Evolutionary conservation across 2,329 filamentous ascomycete genomes (phyloP), one percentile per base, ranked within the genome.

Genomic region (Trichoderma pleuroti): DNA sequence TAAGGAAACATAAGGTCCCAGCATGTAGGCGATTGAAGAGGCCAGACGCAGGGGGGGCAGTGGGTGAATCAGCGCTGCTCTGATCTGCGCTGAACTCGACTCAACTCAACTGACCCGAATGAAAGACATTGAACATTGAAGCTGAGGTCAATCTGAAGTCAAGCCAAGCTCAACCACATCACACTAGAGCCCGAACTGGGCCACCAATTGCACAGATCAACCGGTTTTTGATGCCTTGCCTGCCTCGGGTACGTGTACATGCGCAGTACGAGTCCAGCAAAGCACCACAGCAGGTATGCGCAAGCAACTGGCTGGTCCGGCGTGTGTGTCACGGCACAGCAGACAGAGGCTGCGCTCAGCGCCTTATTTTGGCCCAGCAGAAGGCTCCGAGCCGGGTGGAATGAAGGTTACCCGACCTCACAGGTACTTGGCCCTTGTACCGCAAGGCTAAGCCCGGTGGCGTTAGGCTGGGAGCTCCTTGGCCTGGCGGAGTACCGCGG

Each of bases 391-490:
- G 42, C 62, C 62, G 34, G n/a, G 30, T 60, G 65, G 54, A 68
- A 68, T 68, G 65, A 42, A 68, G 36, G 54, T 18, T 60, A 60
- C 28, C 54, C 65, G 65, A 32, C 54, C 26, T 59, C 49, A 21
- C 54, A 68, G 65, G 28, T 49, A 59, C 65, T 60, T 68, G 54
- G 36, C 54, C 52, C 54, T 60, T 39, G 65, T 59, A 42, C 65
- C 54, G 28, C 32, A n/a, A 42, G 36, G 65, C 65, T 68, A 68
- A 60, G n/a, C 65, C 52, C 57, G 24, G 59, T 18, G 26, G 24
- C 60, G 69, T 65, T 71, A 71, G 60, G 61, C 54, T 66, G 54
- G 30, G 32, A 71, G 70, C 70, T 62, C 59, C 70, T 71, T 69
- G 65, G 70, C 64, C 64, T 32, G 34, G 64, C 59, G 65, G 69